These are phyloP conservation scores for Nakazawaea ishiwadae DNA, from an alignment of 805 yeast species.

Conservation along the genomic window DNA sequence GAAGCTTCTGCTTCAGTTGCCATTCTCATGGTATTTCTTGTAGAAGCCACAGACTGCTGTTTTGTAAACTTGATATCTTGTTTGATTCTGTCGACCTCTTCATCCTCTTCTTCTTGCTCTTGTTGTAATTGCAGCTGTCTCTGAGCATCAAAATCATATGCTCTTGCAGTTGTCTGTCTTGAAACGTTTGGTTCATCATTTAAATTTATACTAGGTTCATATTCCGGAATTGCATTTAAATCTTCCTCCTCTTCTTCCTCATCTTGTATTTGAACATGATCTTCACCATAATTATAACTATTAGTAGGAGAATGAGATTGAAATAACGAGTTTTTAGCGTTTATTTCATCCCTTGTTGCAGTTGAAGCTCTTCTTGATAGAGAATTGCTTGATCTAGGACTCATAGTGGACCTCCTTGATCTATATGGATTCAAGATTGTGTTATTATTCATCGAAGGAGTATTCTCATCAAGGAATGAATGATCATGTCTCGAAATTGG, in stretches of 20 bases:
- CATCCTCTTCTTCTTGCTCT: constrained; percentile 52
- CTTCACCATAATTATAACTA: background rate
- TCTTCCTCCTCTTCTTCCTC: constrained; percentile 26
- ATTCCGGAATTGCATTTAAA: constrained; percentile 26
- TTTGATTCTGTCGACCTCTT: constrained; percentile 83
- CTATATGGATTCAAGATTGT: constrained; percentile 4
- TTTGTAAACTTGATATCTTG: constrained; percentile 79
- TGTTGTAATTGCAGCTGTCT: constrained; percentile 28
- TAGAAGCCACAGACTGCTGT: constrained; percentile 82
- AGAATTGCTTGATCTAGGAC: background rate
- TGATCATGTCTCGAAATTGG: constrained; percentile 2
- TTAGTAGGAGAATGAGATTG: background rate
- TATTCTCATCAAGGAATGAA: background rate
- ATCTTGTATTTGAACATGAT: background rate
- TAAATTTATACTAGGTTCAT: background rate
- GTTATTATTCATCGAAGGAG: constrained; percentile 7
- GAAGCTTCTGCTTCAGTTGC: constrained; percentile 69
- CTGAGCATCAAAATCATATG: constrained; percentile 3
- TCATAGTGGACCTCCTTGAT: constrained; percentile 5
- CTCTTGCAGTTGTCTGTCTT: background rate
- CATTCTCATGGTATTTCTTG: constrained; percentile 73
- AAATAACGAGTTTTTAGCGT: no score
- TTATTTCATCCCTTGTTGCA: no score
- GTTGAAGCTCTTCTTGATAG: background rate
- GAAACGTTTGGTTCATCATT: constrained; percentile 1